Percentiles rank a stretch among this genome's conserved stretches.
Conservation (phyloP, 2,329 filamentous ascomycete species). For the Diaporthe nobilis region DNA sequence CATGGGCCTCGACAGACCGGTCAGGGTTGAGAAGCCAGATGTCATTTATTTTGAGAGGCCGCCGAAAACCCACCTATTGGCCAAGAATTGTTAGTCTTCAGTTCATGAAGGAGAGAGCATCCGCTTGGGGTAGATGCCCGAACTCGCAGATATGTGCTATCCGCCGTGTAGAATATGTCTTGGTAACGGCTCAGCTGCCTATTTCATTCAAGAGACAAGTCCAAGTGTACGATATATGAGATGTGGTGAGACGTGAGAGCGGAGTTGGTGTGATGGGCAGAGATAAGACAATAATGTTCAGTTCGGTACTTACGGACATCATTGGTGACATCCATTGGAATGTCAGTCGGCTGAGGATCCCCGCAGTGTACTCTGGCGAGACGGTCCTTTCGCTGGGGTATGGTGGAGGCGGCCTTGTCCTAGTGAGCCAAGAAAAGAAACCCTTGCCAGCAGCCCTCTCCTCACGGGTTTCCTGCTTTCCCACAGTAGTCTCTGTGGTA, state of each 20-base stretch:
- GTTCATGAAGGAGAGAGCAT: constrained; percentile 59
- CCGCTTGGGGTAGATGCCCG: not conserved
- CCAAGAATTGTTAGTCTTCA: not conserved
- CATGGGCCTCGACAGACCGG: constrained; percentile 79
- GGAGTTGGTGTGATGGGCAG: no score
- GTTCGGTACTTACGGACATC: constrained; percentile 21
- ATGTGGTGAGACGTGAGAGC: not conserved
- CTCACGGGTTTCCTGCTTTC: not conserved
- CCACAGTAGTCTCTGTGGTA: not conserved
- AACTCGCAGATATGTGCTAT: constrained; percentile 12
- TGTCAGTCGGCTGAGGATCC: constrained; percentile 18
- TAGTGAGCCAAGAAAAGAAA: constrained; percentile 16
- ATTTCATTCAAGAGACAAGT: not conserved
- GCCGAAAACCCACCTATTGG: constrained; percentile 80
- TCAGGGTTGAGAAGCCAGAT: constrained; percentile 91
- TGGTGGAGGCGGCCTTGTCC: constrained; percentile 4
- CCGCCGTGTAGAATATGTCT: not conserved
- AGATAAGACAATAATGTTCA: not conserved
- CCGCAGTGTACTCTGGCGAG: constrained; percentile 21
- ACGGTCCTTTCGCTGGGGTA: not conserved
- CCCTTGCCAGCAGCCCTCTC: constrained; percentile 16
- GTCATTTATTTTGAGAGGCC: constrained; percentile 85
- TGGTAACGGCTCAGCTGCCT: constrained; percentile 2
- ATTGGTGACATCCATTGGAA: constrained; percentile 29
- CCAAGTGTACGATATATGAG: not conserved